Evolutionary conservation across 306 rosid species (phyloP).

Genomic region (Psophocarpus tetragonolobus): DNA sequence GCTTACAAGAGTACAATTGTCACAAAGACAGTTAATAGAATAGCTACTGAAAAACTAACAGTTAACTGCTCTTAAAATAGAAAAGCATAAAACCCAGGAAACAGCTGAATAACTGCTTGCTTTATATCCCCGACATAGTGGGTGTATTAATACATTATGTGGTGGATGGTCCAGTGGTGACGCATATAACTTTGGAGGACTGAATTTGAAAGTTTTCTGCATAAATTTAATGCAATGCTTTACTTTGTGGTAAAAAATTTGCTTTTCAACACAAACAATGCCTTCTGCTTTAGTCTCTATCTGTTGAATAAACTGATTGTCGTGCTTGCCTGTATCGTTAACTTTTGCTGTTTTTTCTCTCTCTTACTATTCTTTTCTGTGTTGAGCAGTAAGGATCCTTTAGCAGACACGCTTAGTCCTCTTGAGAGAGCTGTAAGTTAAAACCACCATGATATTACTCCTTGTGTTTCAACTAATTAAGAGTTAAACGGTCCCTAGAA

Average conservation of each 20-base stretch:
- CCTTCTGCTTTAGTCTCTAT: slow-evolving; percentile 9
- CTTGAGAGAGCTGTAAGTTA: slow-evolving; percentile 93
- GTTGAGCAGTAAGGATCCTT: slow-evolving; percentile 67
- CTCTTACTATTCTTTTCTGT: slow-evolving; percentile 54
- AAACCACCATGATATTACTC: slow-evolving; percentile 23
- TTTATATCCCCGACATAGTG: too few relatives aligned
- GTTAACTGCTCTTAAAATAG: too few relatives aligned
- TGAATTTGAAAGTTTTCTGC: background rate
- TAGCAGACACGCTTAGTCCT: slow-evolving; percentile 78
- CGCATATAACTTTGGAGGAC: background rate
- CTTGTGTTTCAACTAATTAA: slow-evolving; percentile 22
- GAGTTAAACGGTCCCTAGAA: slow-evolving; percentile 21
- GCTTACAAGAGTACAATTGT: too few relatives aligned
- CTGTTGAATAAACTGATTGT: slow-evolving; percentile 17
- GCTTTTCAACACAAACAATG: background rate
- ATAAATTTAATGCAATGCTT: background rate
- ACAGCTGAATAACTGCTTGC: too few relatives aligned
- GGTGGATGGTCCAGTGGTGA: background rate
- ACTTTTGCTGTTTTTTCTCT: slow-evolving; percentile 21
- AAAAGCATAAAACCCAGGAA: too few relatives aligned
- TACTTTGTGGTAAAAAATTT: background rate
- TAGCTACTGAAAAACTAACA: too few relatives aligned
- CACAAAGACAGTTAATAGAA: too few relatives aligned
- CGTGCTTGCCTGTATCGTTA: slow-evolving; percentile 25
- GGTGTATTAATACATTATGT: too few relatives aligned